Conservation (phyloP, 148 eudicot species). For the Gaultheria prostrata region DNA sequence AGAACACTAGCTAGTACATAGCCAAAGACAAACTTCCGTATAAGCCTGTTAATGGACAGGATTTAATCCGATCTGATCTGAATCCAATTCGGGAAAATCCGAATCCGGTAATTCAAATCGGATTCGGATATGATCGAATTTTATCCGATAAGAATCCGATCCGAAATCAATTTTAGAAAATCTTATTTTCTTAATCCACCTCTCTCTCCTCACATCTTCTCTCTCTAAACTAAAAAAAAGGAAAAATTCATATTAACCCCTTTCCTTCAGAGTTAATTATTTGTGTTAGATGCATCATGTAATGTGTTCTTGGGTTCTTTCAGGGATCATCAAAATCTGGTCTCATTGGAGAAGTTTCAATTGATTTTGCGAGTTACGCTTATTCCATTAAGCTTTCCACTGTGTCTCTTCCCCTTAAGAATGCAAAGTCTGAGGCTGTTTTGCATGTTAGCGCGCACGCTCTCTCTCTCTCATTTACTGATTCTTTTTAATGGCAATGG, state of each 20-base stretch:
- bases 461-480: slow-evolving; percentile 17
- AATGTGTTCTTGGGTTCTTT: slow-evolving; percentile 15
- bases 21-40: not conserved
- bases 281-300: slow-evolving; percentile 2
- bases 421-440: slow-evolving; percentile 52
- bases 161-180: too few species aligned
- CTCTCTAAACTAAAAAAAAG: too few species aligned
- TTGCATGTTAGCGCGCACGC: slow-evolving; percentile 64
- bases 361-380: slow-evolving; percentile 76
- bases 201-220: too few species aligned
- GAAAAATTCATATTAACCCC: not conserved
- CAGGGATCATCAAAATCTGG: slow-evolving; percentile 70
- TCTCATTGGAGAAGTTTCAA: slow-evolving; percentile 82
- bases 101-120: too few species aligned
- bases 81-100: too few species aligned
- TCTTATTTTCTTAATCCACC: too few species aligned
- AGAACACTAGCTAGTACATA: not conserved
- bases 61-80: too few species aligned
- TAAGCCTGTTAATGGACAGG: too few species aligned
- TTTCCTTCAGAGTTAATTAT: slow-evolving; percentile 23
- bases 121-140: too few species aligned
- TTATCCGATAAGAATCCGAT: too few species aligned
- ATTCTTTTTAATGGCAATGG: too few species aligned
- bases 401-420: slow-evolving; percentile 80
- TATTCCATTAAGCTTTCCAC: slow-evolving; percentile 56